These are phyloP conservation scores for Fusarium humuli DNA, from an alignment of 2,329 filamentous ascomycete genomes.

Conservation along the genomic window DNA sequence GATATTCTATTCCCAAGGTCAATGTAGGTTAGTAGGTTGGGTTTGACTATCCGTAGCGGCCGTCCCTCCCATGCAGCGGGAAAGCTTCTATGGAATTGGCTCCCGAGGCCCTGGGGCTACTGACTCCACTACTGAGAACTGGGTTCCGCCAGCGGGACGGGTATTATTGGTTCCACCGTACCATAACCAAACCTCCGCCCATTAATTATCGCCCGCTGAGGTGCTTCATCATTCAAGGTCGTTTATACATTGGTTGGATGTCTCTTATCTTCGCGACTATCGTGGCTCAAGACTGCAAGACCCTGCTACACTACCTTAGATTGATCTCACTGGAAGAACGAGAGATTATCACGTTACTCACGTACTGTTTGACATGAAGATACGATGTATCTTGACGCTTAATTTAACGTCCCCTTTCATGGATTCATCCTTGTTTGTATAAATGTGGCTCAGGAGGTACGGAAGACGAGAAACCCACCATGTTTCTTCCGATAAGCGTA, in stretches of 20 bases:
- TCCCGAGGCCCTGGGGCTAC: slow-evolving; percentile 13
- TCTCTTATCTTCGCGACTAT: background rate
- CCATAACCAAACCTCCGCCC: background rate
- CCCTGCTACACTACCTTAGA: background rate
- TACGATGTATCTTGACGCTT: slow-evolving; percentile 5
- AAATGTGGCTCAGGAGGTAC: background rate
- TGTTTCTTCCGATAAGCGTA: background rate
- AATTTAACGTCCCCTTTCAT: slow-evolving; percentile 22
- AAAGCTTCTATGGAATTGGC: slow-evolving; percentile 26
- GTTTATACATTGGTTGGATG: background rate
- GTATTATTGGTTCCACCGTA: slow-evolving; percentile 29
- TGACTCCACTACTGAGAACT: background rate
- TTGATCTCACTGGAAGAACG: background rate
- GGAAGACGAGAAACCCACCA: background rate
- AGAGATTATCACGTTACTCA: background rate
- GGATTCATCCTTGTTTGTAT: background rate
- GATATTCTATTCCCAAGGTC: background rate
- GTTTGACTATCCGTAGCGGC: slow-evolving; percentile 8
- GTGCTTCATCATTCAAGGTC: background rate
- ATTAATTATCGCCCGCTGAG: background rate
- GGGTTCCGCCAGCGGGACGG: slow-evolving; percentile 18
- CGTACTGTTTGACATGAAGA: background rate
- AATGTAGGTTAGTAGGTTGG: background rate
- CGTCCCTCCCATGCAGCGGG: slow-evolving; percentile 17
- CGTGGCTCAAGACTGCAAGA: background rate